Base-by-base conservation (phyloP, 192 early-diverging fungal species). In the Coemansia pectinata region DNA sequence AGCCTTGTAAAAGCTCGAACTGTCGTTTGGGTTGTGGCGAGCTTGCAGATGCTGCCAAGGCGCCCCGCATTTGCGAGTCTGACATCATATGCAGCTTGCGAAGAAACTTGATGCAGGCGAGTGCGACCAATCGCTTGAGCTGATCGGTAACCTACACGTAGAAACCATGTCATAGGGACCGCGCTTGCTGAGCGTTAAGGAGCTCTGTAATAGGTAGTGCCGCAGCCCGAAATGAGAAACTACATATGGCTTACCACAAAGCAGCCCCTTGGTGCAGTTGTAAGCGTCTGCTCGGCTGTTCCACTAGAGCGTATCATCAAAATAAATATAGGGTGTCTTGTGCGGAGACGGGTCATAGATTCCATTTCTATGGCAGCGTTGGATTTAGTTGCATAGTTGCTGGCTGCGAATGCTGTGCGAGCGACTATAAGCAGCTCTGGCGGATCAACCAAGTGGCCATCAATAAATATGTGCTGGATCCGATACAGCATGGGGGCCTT, bases 91-190 rank as follows among this genome's bases (percentile, higher is more conserved):
- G 63, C 27, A 72, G 67, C 44, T 72, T 71, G 19, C 76, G 76
- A 15, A 83, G 66, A 66, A 83, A 78, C 42, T 78, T 83, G 19
- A 83, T 63, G 12, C 81, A 83, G 1, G 73, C 76, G 29, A 78
- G 45, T 5, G 52, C 64, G 5, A 79, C 62, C 17, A 79, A 50
- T 17, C 65, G 69, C 39, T 62, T 74, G 29, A 79, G 65, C 17
- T 71, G 68, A 2, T 34, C n/a, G 3, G 67, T n/a, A 15, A 41
- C 63, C 48, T 65, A 53, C 19, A 11, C 15, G 27, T 27, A 23
- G 10, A 23, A 23, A 27, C 3, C 1, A 36, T 36, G 27, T 36
- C 36, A 36, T 36, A 36, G 27, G 17, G 15, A 0, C 19, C n/a
- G 7, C 47, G 4, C 8, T 48, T 48, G 47, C 19, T 48, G 8